Conservation (phyloP, 2,329 filamentous ascomycete species). For the Colletotrichum chrysophilum region DNA sequence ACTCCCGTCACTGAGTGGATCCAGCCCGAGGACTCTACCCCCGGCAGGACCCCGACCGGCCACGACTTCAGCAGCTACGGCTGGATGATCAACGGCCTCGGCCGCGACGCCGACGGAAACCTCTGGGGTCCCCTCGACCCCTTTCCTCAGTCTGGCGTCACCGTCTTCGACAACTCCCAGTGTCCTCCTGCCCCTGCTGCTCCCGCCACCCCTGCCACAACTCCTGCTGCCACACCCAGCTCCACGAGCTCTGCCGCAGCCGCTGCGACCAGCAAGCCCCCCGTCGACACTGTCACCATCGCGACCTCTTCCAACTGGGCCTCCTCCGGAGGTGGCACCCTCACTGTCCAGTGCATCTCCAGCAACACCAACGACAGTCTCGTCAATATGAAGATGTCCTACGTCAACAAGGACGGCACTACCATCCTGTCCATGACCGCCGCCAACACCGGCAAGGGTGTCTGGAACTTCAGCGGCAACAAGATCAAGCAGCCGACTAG, state of each 20-base stretch:
- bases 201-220: not conserved
- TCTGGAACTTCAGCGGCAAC: constrained; percentile 18
- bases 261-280: not conserved
- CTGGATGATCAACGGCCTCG: constrained; percentile 32
- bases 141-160: constrained; percentile 27
- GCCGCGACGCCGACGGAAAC: constrained; percentile 29
- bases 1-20: constrained; percentile 47
- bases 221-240: not conserved
- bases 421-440: constrained; percentile 13
- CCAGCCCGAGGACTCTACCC: constrained; percentile 43
- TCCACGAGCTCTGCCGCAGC: not conserved
- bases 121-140: constrained; percentile 43
- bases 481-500: constrained; percentile 21
- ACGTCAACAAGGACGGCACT: constrained; percentile 25
- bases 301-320: constrained; percentile 14
- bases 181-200: not conserved
- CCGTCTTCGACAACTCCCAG: constrained; percentile 14
- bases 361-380: constrained; percentile 15
- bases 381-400: constrained; percentile 27
- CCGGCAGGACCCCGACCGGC: constrained; percentile 34
- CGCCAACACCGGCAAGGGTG: not conserved
- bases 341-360: constrained; percentile 18
- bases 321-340: constrained; percentile 20
- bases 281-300: constrained; percentile 16
- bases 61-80: constrained; percentile 40